These are phyloP conservation scores for Ophiostoma himal-ulmi DNA, from an alignment of 2,329 filamentous ascomycete species.

Conservation along the genomic window DNA sequence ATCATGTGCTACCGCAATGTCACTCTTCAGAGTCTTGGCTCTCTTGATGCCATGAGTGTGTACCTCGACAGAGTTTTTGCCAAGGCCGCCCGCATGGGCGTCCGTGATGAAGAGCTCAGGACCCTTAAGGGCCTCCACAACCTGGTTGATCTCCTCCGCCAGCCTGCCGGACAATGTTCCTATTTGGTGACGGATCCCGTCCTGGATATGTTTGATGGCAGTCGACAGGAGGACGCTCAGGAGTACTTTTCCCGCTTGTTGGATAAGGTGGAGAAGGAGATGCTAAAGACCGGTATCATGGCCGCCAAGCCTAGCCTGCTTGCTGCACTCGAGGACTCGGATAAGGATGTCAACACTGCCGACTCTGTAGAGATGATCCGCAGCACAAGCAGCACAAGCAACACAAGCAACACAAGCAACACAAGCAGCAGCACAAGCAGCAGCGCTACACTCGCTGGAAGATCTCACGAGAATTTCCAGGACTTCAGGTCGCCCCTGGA, in stretches of 20 bases:
- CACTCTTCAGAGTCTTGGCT: conserved; percentile 77
- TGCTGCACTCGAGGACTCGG: conserved; percentile 39
- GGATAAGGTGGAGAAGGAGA: conserved; percentile 76
- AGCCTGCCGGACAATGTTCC: conserved; percentile 62
- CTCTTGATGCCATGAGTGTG: conserved; percentile 61
- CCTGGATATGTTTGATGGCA: conserved; percentile 88
- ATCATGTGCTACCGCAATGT: conserved; percentile 99
- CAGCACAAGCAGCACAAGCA: not conserved
- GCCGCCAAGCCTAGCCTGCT: conserved; percentile 29
- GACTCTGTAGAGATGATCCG: no score
- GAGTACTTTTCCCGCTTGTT: conserved; percentile 92
- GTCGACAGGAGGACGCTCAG: conserved; percentile 94
- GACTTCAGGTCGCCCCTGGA: conserved; percentile 69
- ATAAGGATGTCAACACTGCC: not conserved
- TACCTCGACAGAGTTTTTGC: conserved; percentile 48
- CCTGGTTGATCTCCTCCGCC: conserved; percentile 65
- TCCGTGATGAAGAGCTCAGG: conserved; percentile 36
- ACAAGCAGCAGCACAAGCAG: not conserved
- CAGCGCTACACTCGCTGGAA: conserved; percentile 32
- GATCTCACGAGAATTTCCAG: conserved; percentile 9
- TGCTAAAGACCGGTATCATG: conserved; percentile 45
- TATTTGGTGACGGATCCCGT: conserved; percentile 73
- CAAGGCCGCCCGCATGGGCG: conserved; percentile 26
- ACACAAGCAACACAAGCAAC: not conserved
- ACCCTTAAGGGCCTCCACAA: conserved; percentile 51